Percentiles rank a stretch among this genome's conserved stretches.
These are phyloP conservation scores for Boletus barrowsii DNA, from an alignment of 768 basidiomycete species.

Conservation along the genomic window DNA sequence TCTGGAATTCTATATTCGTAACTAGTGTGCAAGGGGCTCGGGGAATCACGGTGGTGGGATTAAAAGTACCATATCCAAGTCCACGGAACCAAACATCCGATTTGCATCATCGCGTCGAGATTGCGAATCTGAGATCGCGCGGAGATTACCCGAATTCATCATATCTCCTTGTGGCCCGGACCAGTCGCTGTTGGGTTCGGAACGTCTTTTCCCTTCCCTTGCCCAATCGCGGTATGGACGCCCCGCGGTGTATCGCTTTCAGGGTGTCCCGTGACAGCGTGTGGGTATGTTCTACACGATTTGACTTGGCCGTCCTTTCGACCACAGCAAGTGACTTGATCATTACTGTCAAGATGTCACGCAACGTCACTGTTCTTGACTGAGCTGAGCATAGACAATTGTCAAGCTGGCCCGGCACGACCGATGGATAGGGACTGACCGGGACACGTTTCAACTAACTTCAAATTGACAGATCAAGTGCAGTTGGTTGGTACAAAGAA, in stretches of 20 bases:
- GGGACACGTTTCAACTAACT: no score
- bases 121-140: conserved; percentile 26
- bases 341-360: no score
- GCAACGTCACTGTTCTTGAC: no score
- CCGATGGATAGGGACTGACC: no score
- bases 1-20: conserved; percentile 1
- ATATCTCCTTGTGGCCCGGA: conserved; percentile 14
- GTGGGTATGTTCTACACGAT: background rate
- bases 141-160: conserved; percentile 19
- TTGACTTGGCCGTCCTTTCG: no score
- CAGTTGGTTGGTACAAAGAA: no score
- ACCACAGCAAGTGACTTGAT: no score
- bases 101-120: conserved; percentile 20
- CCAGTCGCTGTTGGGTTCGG: background rate
- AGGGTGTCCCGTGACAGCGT: background rate
- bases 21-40: background rate
- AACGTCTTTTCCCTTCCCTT: background rate
- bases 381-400: no score
- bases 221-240: background rate
- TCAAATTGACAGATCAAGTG: no score
- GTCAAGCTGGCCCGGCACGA: no score
- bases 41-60: background rate
- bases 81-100: conserved; percentile 17
- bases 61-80: background rate
- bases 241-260: background rate